Base-by-base conservation (phyloP, 306 rosid genomes). In the Morella rubra region DNA sequence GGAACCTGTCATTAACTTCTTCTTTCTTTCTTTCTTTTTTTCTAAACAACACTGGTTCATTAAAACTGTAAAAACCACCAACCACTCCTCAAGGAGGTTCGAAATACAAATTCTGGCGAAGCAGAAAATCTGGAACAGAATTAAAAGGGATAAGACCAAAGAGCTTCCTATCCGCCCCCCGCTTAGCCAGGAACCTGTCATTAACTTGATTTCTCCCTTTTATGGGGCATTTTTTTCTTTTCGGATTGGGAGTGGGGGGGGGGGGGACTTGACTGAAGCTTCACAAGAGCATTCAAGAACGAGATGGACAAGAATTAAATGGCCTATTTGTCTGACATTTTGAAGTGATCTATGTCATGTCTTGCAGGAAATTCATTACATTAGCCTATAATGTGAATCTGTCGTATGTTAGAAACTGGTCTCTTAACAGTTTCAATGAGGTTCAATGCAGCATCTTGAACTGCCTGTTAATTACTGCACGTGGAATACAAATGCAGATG, bases 401-500 rank as follows among this genome's bases (percentile, higher is more conserved):
- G 18, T 20, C 8, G 18, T 18, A 53, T 10, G 18, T 53, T 18
- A 53, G 24, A 53, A 56, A 56, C 37, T 7, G 8, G 7, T 32
- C 69, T 32, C 69, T 62, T 16, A 40, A 37, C 7, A 62, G 19
- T 62, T 46, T 40, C 12, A 18, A 41, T 65, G 47, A 65, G 8
- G 49, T 65, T 65, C 49, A 8, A 42, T 41, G 16, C 27, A 4
- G 14, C 20, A 60, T 44, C 41, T 44, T 40, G 45, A 2, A 40
- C 45, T 46, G 18, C 13, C 47, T n/a, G 55, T 19, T 22, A 75
- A 32, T 58, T 27, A 41, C 67, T 73, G 83, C 75, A 53, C 64
- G 83, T 81, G 51, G 77, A 64, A 73, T 78, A 80, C 52, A 22
- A 79, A 45, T 82, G 85, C 96, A 92, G 99, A 85, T 91, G 64